A percentile compares a stretch with the other conserved stretches of the same genome.
Evolutionary conservation across 331 rosid species (phyloP).

Genomic region (Dryas integrifolia): DNA sequence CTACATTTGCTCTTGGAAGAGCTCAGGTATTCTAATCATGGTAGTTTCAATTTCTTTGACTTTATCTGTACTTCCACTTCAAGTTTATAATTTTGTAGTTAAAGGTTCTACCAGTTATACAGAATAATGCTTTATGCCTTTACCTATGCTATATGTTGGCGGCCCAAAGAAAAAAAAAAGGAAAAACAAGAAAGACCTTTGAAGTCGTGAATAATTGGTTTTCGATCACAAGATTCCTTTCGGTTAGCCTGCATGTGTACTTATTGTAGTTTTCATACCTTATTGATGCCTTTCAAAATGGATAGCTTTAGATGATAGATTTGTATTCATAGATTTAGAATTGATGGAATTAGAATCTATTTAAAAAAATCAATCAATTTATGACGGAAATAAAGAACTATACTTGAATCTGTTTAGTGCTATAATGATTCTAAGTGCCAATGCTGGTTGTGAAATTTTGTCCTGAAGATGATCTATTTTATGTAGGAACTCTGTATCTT

Average conservation of each 20-base stretch:
- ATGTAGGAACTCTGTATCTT: conserved; percentile 85
- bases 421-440: background rate
- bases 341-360: background rate
- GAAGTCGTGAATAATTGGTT: background rate
- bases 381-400: background rate
- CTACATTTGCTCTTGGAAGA: conserved; percentile 93
- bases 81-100: background rate
- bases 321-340: background rate
- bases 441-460: background rate
- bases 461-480: conserved; percentile 17
- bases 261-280: background rate
- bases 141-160: background rate
- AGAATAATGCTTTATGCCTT: background rate
- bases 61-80: background rate
- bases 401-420: background rate
- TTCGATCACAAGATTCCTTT: background rate
- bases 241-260: background rate
- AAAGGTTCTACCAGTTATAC: conserved; percentile 1
- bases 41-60: conserved; percentile 18
- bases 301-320: background rate
- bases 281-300: background rate
- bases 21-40: conserved; percentile 67
- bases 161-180: background rate
- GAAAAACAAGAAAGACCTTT: background rate
- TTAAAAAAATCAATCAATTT: background rate